phyloP scores from a whole-genome alignment of 179 eudicot species.

The Silene vulgaris region DNA sequence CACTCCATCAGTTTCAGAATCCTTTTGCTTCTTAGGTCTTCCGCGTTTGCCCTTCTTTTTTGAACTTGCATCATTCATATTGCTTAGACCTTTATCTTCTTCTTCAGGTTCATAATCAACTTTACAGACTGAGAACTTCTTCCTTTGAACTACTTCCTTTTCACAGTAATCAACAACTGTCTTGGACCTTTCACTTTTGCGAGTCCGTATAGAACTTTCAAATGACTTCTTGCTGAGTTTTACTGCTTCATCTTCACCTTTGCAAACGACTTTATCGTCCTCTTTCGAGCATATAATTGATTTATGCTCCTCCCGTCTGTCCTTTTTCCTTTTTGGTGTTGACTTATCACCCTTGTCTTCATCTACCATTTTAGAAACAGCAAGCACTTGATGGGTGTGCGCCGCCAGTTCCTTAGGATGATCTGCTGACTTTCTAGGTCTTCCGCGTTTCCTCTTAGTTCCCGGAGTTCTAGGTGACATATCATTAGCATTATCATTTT shows the following conservation, averaged over 20 bases:
- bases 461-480: conserved; percentile 15
- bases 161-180: conserved; percentile 21
- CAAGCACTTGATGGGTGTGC: conserved; percentile 17
- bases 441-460: conserved; percentile 42
- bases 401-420: conserved; percentile 14
- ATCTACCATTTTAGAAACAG: conserved; percentile 14
- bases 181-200: conserved; percentile 36
- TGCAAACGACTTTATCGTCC: conserved; percentile 1
- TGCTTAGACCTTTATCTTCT: conserved; percentile 16
- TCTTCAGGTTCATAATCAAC: conserved; percentile 17
- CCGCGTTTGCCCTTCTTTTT: conserved; percentile 22
- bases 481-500: conserved; percentile 17
- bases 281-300: conserved; percentile 3
- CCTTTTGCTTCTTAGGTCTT: conserved; percentile 15
- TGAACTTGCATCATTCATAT: conserved; percentile 4
- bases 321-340: neutral
- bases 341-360: conserved; percentile 12
- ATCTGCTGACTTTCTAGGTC: conserved; percentile 33
- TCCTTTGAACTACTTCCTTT: conserved; percentile 20
- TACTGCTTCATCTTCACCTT: conserved; percentile 11
- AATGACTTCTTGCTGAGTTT: conserved; percentile 15
- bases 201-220: conserved; percentile 21
- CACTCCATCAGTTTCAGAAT: conserved; percentile 17
- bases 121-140: conserved; percentile 19
- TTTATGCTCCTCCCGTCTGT: conserved; percentile 21